Percentiles rank a stretch among this genome's conserved stretches.
Conservation (phyloP, 106 monocot species). For the Dactylorhiza incarnata region DNA sequence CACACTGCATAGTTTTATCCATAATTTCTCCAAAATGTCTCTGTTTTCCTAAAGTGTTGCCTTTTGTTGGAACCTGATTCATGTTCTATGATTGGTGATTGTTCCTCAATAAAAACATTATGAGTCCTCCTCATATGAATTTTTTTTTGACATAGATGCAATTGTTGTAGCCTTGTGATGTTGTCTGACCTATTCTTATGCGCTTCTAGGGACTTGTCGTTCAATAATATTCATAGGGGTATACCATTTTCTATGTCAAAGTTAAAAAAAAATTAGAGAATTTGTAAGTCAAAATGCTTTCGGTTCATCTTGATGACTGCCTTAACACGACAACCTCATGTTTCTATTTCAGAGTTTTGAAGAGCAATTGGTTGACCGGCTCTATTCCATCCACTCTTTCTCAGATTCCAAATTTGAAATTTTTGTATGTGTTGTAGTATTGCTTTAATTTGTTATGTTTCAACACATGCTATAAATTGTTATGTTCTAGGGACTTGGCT, state of each 20-base stretch:
- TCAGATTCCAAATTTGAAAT: constrained; percentile 86
- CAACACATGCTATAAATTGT: neutral
- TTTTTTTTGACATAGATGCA: neutral
- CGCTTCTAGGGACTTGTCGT: constrained; percentile 64
- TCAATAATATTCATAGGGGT: constrained; percentile 76
- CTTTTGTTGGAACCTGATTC: neutral
- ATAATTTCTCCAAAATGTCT: neutral
- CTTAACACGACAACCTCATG: neutral
- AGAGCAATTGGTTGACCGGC: constrained; percentile 76
- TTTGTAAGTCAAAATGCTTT: constrained; percentile 37
- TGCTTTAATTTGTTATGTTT: neutral
- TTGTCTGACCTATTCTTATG: neutral
- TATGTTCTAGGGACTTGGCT: constrained; percentile 65
- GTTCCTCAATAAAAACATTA: constrained; percentile 48
- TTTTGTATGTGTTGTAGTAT: constrained; percentile 38
- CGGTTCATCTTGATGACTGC: neutral
- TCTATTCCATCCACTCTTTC: constrained; percentile 91
- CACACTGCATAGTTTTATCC: constrained; percentile 31
- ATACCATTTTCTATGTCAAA: constrained; percentile 94
- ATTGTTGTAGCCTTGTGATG: neutral
- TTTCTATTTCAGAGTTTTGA: constrained; percentile 52
- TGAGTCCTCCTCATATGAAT: constrained; percentile 20
- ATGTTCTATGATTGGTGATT: constrained; percentile 40
- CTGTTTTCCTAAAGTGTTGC: neutral
- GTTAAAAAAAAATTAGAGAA: constrained; percentile 71